Base-by-base conservation (phyloP, 179 eudicot genomes). In the Dionaea muscipula region DNA sequence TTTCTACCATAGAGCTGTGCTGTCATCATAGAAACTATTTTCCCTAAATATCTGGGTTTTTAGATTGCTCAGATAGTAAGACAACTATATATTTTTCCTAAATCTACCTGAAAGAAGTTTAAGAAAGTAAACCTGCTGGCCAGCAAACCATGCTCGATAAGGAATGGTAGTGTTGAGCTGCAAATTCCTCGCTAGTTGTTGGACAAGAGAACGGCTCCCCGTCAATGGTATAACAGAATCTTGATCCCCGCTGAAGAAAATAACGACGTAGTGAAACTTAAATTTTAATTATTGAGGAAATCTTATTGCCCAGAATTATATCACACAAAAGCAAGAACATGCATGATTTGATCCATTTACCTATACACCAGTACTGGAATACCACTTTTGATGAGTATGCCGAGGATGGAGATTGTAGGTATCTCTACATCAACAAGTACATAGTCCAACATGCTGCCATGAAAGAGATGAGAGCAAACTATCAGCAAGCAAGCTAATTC, bases 161-260 rank as follows among this genome's bases (percentile, higher is more conserved):
- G 94, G 91, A 11, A 67, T 65, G 0, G 89, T 91, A 15, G 86
- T 64, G 56, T 81, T 80, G 40, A 91, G 80, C 59, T 69, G 65
- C 31, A 91, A 55, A 40, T 75, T 53, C 15, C 64, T 47, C 28
- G 98, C 91, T 50, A 91, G 72, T 33, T 65, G 62, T 31, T 73
- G 71, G 17, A 91, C 86, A 6, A 87, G 77, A 22, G 69, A 70
- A 27, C 98, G 91, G 56, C 88, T 91, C 48, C 98, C 98, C n/a
- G 84, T 84, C 45, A 91, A 57, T 23, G 98, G 98, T 35, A 91
- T 84, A 1, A 91, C 98, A 7, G 98, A 91, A 74, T 91, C 98
- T 61, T 91, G 98, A 77, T 91, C 98, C 3, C 98, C 98, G 45
- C 98, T 90, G 82, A 53, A 27, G 1, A 3, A 11, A 45, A 8